Evolutionary conservation across 129 eudicot genomes (phyloP).

Genomic region (Helianthus annuus): DNA sequence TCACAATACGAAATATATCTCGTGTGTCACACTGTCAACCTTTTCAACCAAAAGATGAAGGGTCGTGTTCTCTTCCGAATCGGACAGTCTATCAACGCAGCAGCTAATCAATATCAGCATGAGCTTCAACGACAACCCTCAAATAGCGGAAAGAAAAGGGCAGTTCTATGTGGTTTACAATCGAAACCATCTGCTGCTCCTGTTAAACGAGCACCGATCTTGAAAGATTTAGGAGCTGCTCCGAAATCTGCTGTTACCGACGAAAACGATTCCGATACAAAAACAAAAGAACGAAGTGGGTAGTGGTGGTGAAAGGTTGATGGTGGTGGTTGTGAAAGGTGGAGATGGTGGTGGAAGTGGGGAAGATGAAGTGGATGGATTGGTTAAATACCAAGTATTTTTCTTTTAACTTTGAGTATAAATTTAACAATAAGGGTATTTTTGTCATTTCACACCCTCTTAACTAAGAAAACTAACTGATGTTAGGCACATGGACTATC

Average conservation of each 20-base stretch:
- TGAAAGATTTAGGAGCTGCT: constrained; percentile 66
- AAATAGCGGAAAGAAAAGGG: constrained; percentile 51
- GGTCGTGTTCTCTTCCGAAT: constrained; percentile 22
- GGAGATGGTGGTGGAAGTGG: no score
- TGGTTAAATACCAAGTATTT: no score
- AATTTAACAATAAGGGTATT: no score
- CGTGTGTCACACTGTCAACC: constrained; percentile 25
- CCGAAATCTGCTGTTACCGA: constrained; percentile 39
- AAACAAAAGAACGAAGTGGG: constrained; percentile 52
- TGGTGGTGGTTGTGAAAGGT: no score
- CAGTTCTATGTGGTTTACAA: constrained; percentile 69
- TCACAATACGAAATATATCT: constrained; percentile 48
- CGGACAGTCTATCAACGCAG: constrained; percentile 15
- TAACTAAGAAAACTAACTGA: no score
- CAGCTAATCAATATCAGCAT: constrained; percentile 19
- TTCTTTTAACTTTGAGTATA: no score
- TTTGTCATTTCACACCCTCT: no score
- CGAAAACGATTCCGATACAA: constrained; percentile 30
- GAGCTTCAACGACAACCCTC: constrained; percentile 17
- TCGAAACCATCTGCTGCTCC: constrained; percentile 65
- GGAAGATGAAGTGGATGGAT: no score
- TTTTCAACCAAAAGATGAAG: constrained; percentile 27
- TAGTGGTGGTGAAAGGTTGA: no score
- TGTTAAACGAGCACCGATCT: constrained; percentile 52
- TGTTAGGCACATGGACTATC: no score